phyloP scores from a whole-genome alignment of 2,329 filamentous ascomycete species.

The Verticillium dahliae region DNA sequence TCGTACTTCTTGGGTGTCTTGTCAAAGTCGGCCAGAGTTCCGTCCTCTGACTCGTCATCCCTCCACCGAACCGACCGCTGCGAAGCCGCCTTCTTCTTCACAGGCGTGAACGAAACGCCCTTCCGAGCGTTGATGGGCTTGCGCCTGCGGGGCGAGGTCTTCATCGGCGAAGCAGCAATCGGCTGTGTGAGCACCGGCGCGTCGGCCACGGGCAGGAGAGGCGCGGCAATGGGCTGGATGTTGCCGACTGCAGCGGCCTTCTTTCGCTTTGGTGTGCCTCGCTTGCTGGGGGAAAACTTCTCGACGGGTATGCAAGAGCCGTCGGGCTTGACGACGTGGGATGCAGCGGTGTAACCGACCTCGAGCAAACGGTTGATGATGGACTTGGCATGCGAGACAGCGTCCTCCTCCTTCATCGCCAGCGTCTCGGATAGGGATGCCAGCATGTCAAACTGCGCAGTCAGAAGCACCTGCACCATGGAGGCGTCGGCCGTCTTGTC shows the following conservation, averaged over 20 bases:
- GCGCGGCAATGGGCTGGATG: conserved; percentile 37
- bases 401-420: conserved; percentile 75
- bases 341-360: conserved; percentile 65
- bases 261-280: conserved; percentile 73
- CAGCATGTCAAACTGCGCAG: conserved; percentile 88
- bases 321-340: conserved; percentile 87
- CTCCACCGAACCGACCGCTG: conserved; percentile 86
- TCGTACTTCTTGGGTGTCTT: conserved; percentile 72
- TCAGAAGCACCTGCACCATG: conserved; percentile 75
- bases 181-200: conserved; percentile 21
- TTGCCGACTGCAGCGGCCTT: conserved; percentile 35
- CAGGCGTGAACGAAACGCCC: conserved; percentile 73
- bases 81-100: conserved; percentile 63
- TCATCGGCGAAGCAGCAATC: conserved; percentile 53
- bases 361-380: conserved; percentile 75
- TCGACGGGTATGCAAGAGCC: conserved; percentile 57
- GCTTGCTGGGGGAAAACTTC: conserved; percentile 61
- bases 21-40: conserved; percentile 81
- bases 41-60: conserved; percentile 78
- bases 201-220: conserved; percentile 24
- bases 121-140: conserved; percentile 59
- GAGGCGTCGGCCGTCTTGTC: conserved; percentile 75
- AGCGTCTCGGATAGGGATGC: conserved; percentile 76
- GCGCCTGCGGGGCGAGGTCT: conserved; percentile 73
- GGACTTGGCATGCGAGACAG: conserved; percentile 69